Conservation (phyloP, 441 rosid species). For the Erysimum cheiri region DNA sequence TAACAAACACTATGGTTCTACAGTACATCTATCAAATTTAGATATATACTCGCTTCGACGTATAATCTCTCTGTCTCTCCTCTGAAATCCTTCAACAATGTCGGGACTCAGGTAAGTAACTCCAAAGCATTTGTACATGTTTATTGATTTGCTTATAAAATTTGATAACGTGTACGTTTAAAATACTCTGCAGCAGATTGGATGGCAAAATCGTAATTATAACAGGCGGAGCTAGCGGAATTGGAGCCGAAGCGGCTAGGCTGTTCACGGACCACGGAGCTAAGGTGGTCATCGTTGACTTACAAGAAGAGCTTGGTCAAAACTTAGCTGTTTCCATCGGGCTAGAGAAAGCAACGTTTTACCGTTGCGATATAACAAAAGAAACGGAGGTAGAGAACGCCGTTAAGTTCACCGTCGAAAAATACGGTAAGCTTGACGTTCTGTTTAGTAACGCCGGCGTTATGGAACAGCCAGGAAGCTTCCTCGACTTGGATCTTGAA, state of each 20-base stretch:
- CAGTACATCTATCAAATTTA: too few relatives aligned
- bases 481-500: conserved; percentile 49
- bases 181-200: conserved; percentile 19
- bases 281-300: conserved; percentile 46
- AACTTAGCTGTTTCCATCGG: conserved; percentile 50
- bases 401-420: conserved; percentile 53
- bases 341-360: conserved; percentile 47
- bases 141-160: background rate
- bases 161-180: background rate
- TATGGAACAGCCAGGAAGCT: conserved; percentile 52
- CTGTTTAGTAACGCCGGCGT: conserved; percentile 77
- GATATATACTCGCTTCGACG: too few relatives aligned
- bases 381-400: conserved; percentile 68
- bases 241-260: conserved; percentile 48
- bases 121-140: background rate
- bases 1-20: too few relatives aligned
- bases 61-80: background rate
- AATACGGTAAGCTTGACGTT: conserved; percentile 59
- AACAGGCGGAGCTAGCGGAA: conserved; percentile 54
- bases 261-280: conserved; percentile 50
- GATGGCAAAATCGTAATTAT: conserved; percentile 49
- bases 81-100: conserved; percentile 11
- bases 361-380: conserved; percentile 64
- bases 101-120: conserved; percentile 31
- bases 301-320: conserved; percentile 54